These are phyloP conservation scores for Andrographis paniculata DNA, from an alignment of 305 asterid species.

Conservation along the genomic window DNA sequence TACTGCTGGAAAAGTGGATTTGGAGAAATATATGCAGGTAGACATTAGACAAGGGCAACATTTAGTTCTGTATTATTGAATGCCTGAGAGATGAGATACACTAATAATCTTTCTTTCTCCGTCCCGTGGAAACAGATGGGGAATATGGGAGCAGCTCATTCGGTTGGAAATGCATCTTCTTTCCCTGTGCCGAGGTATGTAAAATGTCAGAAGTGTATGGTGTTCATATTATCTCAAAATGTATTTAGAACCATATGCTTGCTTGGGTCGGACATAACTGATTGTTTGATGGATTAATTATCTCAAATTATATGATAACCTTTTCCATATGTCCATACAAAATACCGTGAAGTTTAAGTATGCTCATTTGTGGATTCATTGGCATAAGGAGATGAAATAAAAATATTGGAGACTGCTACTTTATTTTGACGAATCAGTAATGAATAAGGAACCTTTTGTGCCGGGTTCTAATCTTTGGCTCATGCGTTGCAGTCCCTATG, in stretches of 20 bases:
- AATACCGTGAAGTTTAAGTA: no score
- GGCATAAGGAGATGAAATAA: no score
- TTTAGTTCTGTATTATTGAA: conserved; percentile 13
- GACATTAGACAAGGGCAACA: conserved; percentile 32
- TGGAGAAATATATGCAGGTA: conserved; percentile 79
- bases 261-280: no score
- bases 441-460: not conserved
- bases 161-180: conserved; percentile 47
- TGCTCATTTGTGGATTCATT: no score
- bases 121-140: conserved; percentile 45
- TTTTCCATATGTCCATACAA: no score
- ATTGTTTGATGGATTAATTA: no score
- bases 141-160: conserved; percentile 41
- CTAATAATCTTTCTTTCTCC: conserved; percentile 23
- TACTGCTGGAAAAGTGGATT: conserved; percentile 45
- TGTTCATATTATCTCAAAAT: conserved; percentile 9
- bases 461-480: conserved; percentile 4
- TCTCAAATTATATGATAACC: no score
- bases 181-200: conserved; percentile 55
- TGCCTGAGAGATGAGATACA: conserved; percentile 11
- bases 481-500: conserved; percentile 39
- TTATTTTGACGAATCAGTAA: no score
- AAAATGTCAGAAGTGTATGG: conserved; percentile 4
- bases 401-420: no score
- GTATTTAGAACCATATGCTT: not conserved